Evolutionary conservation across 306 rosid species (phyloP).

Genomic region (Prunus fruticosa): DNA sequence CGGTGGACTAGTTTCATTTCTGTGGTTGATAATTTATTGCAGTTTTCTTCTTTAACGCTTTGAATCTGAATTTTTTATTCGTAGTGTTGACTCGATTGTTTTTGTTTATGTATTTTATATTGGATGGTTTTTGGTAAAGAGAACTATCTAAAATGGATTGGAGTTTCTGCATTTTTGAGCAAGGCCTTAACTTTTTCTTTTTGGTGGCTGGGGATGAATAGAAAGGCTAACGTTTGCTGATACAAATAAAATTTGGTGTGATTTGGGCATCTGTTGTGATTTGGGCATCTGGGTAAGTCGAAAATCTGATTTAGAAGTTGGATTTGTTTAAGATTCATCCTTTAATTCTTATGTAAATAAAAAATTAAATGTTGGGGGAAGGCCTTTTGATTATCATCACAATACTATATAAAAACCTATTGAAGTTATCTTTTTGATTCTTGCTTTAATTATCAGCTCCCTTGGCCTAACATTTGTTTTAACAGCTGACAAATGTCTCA

Average conservation of each 20-base stretch:
- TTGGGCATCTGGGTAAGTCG: constrained; percentile 11
- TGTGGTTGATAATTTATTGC: background rate
- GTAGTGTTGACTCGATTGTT: background rate
- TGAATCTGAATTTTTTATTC: background rate
- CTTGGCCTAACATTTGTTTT: background rate
- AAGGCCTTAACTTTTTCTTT: background rate
- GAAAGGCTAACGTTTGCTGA: constrained; percentile 2
- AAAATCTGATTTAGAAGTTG: background rate
- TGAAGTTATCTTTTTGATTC: background rate
- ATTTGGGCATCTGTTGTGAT: constrained; percentile 1
- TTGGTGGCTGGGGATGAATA: background rate
- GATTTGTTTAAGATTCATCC: background rate
- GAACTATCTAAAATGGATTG: background rate
- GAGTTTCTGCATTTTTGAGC: background rate
- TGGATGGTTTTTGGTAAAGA: background rate
- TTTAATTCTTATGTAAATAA: background rate
- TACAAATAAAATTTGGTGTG: background rate
- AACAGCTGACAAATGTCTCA: background rate
- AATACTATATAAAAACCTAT: background rate
- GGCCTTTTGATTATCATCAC: background rate
- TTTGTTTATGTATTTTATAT: background rate
- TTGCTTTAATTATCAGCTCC: background rate
- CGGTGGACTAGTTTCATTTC: background rate
- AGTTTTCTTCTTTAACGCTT: background rate
- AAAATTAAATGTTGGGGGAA: background rate